Evolutionary conservation across 2,329 filamentous ascomycete genomes (phyloP).

Genomic region (Colletotrichum sp.): DNA sequence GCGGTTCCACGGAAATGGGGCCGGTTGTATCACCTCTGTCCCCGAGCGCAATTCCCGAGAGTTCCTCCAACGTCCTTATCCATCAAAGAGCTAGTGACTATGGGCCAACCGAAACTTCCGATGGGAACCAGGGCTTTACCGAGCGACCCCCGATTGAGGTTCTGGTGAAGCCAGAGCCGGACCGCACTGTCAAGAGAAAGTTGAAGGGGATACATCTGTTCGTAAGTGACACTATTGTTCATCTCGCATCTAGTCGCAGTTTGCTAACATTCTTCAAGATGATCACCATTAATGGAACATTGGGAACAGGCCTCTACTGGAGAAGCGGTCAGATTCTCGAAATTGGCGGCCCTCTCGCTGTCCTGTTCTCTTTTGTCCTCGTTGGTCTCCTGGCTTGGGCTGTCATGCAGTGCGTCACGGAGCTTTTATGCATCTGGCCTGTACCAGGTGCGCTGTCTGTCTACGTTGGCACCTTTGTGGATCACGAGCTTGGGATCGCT

Average conservation of each 20-base stretch:
- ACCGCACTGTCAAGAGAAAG: conserved; percentile 27
- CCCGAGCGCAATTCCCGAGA: neutral
- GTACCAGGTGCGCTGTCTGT: conserved; percentile 34
- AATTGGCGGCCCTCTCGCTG: conserved; percentile 29
- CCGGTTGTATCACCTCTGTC: neutral
- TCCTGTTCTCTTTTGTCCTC: conserved; percentile 31
- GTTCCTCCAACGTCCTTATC: neutral
- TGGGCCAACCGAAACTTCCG: neutral
- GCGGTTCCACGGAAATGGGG: neutral
- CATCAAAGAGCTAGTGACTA: neutral
- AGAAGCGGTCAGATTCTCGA: conserved; percentile 32
- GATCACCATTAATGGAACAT: conserved; percentile 27
- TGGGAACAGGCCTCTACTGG: conserved; percentile 33
- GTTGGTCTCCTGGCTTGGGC: conserved; percentile 32
- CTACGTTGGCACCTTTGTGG: conserved; percentile 36
- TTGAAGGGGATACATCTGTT: conserved; percentile 29
- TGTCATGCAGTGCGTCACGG: conserved; percentile 35
- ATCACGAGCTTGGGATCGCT: conserved; percentile 34
- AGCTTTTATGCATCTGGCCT: conserved; percentile 36
- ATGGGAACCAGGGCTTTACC: neutral
- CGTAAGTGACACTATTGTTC: neutral
- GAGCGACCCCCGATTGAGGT: neutral
- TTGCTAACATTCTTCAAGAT: neutral
- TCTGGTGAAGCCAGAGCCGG: neutral
- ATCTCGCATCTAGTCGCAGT: neutral